phyloP scores from a whole-genome alignment of 768 basidiomycete genomes.

The Leccinum boreale region DNA sequence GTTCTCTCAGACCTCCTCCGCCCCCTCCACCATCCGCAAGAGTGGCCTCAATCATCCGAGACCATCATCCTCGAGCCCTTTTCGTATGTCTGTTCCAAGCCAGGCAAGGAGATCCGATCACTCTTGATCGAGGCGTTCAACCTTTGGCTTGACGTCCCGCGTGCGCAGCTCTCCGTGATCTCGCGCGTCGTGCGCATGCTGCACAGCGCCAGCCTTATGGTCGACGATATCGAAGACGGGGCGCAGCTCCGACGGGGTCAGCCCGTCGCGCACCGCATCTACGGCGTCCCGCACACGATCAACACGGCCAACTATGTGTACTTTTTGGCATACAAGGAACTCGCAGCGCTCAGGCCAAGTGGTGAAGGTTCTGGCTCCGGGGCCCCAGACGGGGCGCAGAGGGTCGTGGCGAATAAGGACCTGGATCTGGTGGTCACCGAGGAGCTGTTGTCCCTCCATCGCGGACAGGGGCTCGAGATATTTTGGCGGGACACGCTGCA shows the following conservation, averaged over 20 bases:
- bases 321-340: conserved; percentile 87
- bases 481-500: conserved; percentile 90
- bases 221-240: conserved; percentile 94
- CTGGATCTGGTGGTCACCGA: conserved; percentile 44
- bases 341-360: conserved; percentile 32
- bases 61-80: conserved; percentile 75
- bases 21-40: conserved; percentile 16
- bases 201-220: conserved; percentile 91
- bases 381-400: not conserved
- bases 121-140: conserved; percentile 93
- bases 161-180: conserved; percentile 67
- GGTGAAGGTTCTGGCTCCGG: not conserved
- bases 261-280: conserved; percentile 93
- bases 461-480: conserved; percentile 93
- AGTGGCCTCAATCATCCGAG: conserved; percentile 37
- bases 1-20: conserved; percentile 17
- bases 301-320: conserved; percentile 97
- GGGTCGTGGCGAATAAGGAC: conserved; percentile 68
- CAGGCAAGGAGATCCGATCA: conserved; percentile 90
- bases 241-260: conserved; percentile 82
- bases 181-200: conserved; percentile 87
- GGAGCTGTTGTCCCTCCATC: conserved; percentile 83
- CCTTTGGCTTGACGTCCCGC: conserved; percentile 80
- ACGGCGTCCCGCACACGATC: conserved; percentile 94
- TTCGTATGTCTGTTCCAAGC: conserved; percentile 75